phyloP scores from a whole-genome alignment of 2,329 filamentous ascomycete species.

The Didymella pinodella region DNA sequence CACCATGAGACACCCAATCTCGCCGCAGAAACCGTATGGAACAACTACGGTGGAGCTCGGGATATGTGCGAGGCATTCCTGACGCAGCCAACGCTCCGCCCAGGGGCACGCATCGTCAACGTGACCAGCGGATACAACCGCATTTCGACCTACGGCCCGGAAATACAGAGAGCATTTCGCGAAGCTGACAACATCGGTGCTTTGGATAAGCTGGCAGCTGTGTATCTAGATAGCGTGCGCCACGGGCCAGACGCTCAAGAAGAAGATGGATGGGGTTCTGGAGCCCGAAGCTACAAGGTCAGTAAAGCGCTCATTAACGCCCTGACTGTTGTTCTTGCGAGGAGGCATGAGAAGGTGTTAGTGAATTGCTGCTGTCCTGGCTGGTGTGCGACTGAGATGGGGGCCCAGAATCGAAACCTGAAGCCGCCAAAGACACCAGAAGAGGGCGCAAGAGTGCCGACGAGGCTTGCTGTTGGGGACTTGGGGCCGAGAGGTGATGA shows the following conservation, averaged over 20 bases:
- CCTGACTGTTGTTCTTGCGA: slow-evolving; percentile 22
- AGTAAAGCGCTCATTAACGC: slow-evolving; percentile 31
- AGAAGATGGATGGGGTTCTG: neutral
- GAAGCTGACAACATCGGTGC: neutral
- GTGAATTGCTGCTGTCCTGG: slow-evolving; percentile 34
- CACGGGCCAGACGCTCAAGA: neutral
- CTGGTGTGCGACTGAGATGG: slow-evolving; percentile 18
- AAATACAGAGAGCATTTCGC: slow-evolving; percentile 6
- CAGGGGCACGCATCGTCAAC: slow-evolving; percentile 28
- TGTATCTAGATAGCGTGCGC: neutral
- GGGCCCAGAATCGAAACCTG: slow-evolving; percentile 7
- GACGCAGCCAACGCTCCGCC: slow-evolving; percentile 12
- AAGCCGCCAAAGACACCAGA: slow-evolving; percentile 31
- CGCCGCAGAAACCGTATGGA: slow-evolving; percentile 21
- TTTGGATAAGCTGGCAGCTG: neutral
- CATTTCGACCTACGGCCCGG: slow-evolving; percentile 15
- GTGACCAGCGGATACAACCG: slow-evolving; percentile 23
- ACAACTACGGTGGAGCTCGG: slow-evolving; percentile 27
- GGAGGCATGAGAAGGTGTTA: slow-evolving; percentile 10
- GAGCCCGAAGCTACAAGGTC: slow-evolving; percentile 29
- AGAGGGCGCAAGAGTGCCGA: slow-evolving; percentile 25
- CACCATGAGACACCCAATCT: slow-evolving; percentile 18
- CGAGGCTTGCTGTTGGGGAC: slow-evolving; percentile 27
- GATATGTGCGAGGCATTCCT: slow-evolving; percentile 28
- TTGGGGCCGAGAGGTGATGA: slow-evolving; percentile 20